Base-by-base conservation (phyloP, 2,329 filamentous ascomycete genomes). In the Blastomyces gilchristii region DNA sequence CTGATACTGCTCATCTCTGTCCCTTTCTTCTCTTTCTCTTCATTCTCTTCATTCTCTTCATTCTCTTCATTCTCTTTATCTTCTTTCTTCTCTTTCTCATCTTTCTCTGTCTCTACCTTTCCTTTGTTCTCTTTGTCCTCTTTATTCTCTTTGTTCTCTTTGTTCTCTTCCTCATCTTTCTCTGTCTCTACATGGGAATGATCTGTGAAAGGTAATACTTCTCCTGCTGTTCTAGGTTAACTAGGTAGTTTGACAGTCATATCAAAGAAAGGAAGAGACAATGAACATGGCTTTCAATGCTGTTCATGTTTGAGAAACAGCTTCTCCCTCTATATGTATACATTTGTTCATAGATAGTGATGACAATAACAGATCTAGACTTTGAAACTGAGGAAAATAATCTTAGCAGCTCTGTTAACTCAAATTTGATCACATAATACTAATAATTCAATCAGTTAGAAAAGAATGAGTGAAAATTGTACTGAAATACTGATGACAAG, bases 1-100 rank as follows among this genome's bases (percentile, higher is more conserved):
- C n/a, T 22, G n/a, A 1, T 22, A 22, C n/a, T 22, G n/a, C n/a
- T 1, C 1, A 1, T 1, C n/a, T 22, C n/a, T 1, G n/a, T 1
- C n/a, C 1, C n/a, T 22, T 22, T 22, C n/a, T 22, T 22, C n/a
- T 22, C n/a, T 22, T 47, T 7, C 1, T 18, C 43, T n/a, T 18
- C 43, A 1, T 22, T 22, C n/a, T 22, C n/a, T 22, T 22, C n/a
- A 22, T 22, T 22, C n/a, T 22, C n/a, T 22, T 22, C n/a, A 1
- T 22, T 22, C n/a, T 22, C n/a, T 22, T 22, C n/a, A 1, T 22
- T n/a, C n/a, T n/a, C n/a, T n/a, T n/a, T n/a, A n/a, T n/a, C n/a
- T n/a, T n/a, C n/a, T n/a, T n/a, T n/a, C n/a, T n/a, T n/a, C n/a
- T n/a, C n/a, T n/a, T n/a, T n/a, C n/a, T n/a, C n/a, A 22, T 22